These are phyloP conservation scores for Claviceps sp. DNA, from an alignment of 2,329 filamentous ascomycete species.

Conservation along the genomic window DNA sequence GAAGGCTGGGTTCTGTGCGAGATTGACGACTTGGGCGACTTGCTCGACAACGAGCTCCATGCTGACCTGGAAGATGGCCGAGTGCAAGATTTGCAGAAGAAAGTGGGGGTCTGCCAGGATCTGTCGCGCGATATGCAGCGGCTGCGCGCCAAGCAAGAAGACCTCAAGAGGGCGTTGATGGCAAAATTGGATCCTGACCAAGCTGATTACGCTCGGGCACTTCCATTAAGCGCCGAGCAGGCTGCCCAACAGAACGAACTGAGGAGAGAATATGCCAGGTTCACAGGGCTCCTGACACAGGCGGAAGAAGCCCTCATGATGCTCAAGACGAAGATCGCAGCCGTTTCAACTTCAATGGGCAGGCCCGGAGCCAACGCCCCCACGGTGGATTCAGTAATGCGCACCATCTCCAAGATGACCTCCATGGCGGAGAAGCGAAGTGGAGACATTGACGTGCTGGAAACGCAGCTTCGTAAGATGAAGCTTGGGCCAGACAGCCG, in stretches of 20 bases:
- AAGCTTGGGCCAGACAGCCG: slow-evolving; percentile 34
- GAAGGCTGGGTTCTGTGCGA: slow-evolving; percentile 67
- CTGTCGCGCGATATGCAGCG: slow-evolving; percentile 57
- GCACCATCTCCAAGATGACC: slow-evolving; percentile 88
- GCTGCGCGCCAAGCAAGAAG: slow-evolving; percentile 62
- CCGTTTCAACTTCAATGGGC: slow-evolving; percentile 36
- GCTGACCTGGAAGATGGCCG: slow-evolving; percentile 52
- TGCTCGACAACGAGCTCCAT: slow-evolving; percentile 53
- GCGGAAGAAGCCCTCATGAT: slow-evolving; percentile 70
- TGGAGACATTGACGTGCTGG: slow-evolving; percentile 79
- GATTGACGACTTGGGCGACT: slow-evolving; percentile 50
- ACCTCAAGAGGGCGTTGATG: slow-evolving; percentile 64
- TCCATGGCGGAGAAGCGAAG: slow-evolving; percentile 83
- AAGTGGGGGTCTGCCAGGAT: slow-evolving; percentile 54
- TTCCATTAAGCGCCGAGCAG: slow-evolving; percentile 76
- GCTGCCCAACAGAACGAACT: slow-evolving; percentile 73
- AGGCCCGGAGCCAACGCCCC: slow-evolving; percentile 44
- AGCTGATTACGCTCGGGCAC: slow-evolving; percentile 47
- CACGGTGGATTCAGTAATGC: slow-evolving; percentile 82
- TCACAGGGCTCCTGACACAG: slow-evolving; percentile 62
- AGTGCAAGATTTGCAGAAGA: slow-evolving; percentile 53
- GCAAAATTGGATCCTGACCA: slow-evolving; percentile 55
- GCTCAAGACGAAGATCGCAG: slow-evolving; percentile 64
- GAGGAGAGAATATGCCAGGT: slow-evolving; percentile 57
- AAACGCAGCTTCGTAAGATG: slow-evolving; percentile 70